These are phyloP conservation scores for Gnomoniopsis smithogilvyi DNA, from an alignment of 2,329 filamentous ascomycete genomes.

Conservation along the genomic window DNA sequence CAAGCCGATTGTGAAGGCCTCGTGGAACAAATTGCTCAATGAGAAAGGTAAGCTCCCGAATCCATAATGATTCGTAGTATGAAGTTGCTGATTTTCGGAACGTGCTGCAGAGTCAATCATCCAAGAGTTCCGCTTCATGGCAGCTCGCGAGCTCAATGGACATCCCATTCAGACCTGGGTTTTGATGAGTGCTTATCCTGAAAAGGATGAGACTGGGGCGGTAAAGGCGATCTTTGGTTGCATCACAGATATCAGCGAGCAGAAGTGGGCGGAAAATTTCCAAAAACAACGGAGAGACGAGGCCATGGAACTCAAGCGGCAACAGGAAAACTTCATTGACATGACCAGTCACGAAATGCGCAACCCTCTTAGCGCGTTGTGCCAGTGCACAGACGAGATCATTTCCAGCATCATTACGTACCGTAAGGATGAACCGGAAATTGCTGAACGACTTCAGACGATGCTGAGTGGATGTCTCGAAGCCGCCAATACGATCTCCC, in stretches of 20 bases:
- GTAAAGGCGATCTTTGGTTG: constrained; percentile 76
- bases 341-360: constrained; percentile 75
- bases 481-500: constrained; percentile 75
- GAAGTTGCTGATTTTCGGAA: too few relatives aligned
- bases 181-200: constrained; percentile 72
- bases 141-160: constrained; percentile 57
- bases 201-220: constrained; percentile 59
- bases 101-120: constrained; percentile 50
- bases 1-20: constrained; percentile 50
- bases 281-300: constrained; percentile 77
- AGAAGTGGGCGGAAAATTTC: constrained; percentile 80
- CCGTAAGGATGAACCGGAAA: constrained; percentile 20
- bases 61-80: too few relatives aligned
- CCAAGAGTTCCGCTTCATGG: constrained; percentile 73
- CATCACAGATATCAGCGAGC: constrained; percentile 80
- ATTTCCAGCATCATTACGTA: constrained; percentile 45
- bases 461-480: constrained; percentile 60
- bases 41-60: constrained; percentile 37
- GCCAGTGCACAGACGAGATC: constrained; percentile 77
- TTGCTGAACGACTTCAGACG: constrained; percentile 40
- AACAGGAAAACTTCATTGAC: constrained; percentile 70
- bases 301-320: constrained; percentile 74
- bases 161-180: constrained; percentile 70
- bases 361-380: constrained; percentile 70
- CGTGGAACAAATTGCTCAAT: constrained; percentile 58